Evolutionary conservation across 805 yeast species (phyloP), one percentile per base, ranked within the genome.

Genomic region (Metschnikowia lochheadii): DNA sequence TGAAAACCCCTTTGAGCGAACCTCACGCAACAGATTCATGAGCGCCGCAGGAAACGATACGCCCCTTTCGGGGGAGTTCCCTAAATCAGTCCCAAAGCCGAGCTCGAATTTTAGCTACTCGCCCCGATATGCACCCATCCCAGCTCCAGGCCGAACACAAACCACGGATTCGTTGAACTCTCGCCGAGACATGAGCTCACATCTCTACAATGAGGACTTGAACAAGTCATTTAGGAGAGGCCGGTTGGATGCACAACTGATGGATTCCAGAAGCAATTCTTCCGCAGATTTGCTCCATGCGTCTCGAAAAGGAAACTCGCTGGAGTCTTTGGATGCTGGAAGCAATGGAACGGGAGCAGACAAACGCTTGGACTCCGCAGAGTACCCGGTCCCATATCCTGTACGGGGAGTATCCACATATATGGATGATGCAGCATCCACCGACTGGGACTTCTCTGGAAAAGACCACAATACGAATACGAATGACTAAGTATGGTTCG

Each of bases 361-460:
- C 29, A 26, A 26, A 26, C 29, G 29, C 29, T 13, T 14, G 40
- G 34, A 23, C 13, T 20, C 34, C 15, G 15, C 10, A 11, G 40
- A 44, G 15, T 35, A 20, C 6, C 44, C 45, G 3, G 46, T 50
- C 10, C 60, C 60, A 18, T 56, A 57, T 35, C 60, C 60, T 1
- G 56, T 53, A n/a, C 49, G 60, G 15, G 60, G 60, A 2, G 57
- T 56, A 6, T 56, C 60, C 5, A 52, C 48, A 33, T 56, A 53
- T 29, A 53, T 50, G 37, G 47, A 32, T 2, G 46, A 45, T 32
- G 37, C 7, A 3, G 45, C 11, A 13, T 7, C 18, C 17, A 18
- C 43, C 6, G 21, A 26, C 20, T 39, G 42, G 42, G 31, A 7
- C 5, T 10, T 23, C 20, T n/a, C 31, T 14, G 29, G 32, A 14